Conservation (phyloP, 2,329 filamentous ascomycete species). For the Penicillium sumatraense region DNA sequence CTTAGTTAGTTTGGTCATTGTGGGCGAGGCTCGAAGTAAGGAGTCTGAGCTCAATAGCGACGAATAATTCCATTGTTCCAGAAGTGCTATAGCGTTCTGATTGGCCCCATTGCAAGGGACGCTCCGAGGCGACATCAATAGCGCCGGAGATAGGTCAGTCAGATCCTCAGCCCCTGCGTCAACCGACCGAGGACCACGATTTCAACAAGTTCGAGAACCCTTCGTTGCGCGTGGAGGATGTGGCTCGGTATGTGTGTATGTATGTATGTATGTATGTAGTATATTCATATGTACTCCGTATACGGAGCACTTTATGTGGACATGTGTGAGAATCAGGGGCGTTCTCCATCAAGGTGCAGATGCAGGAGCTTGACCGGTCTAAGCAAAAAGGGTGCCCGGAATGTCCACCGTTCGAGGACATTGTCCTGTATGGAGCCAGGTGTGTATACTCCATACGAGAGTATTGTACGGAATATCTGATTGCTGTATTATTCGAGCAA, state of each 20-base stretch:
- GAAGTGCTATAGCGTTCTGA: conserved; percentile 3
- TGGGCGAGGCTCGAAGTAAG: conserved; percentile 7
- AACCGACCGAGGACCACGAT: neutral
- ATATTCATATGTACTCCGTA: too few relatives aligned
- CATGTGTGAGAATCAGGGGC: conserved; percentile 2
- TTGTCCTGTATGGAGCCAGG: neutral
- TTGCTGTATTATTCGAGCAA: conserved; percentile 16
- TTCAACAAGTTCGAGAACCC: neutral
- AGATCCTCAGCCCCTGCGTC: conserved; percentile 9
- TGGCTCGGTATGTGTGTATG: neutral
- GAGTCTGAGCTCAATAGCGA: neutral
- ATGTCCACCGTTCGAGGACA: conserved; percentile 1
- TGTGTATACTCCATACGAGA: neutral
- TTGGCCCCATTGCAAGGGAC: conserved; percentile 12
- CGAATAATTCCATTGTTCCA: conserved; percentile 15
- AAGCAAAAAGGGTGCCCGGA: neutral
- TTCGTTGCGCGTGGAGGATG: neutral
- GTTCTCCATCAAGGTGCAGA: neutral
- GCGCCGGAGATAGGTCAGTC: conserved; percentile 11
- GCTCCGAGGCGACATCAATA: conserved; percentile 17
- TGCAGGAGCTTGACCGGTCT: neutral
- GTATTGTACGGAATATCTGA: too few relatives aligned
- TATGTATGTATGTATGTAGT: neutral
- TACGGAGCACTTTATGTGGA: neutral
- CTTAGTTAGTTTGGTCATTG: neutral